A percentile compares a stretch with the other conserved stretches of the same genome.
Conservation (phyloP, 1,284 basidiomycete species). For the Mycena sp. region DNA sequence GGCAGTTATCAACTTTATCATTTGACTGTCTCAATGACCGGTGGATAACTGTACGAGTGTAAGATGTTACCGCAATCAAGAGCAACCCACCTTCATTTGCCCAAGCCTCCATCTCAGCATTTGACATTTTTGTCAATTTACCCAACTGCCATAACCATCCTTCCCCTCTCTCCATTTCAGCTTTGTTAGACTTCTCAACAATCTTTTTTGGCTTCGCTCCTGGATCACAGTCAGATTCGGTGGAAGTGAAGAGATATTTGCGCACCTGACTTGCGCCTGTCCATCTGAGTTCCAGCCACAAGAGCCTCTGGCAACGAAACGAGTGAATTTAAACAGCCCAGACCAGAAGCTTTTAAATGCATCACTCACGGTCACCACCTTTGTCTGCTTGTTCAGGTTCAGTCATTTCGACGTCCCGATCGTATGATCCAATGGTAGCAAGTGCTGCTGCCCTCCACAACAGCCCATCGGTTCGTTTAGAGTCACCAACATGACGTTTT, state of each 20-base stretch:
- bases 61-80: too few species aligned
- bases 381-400: not conserved
- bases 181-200: not conserved
- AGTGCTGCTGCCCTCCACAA: conserved; percentile 22
- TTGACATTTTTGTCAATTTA: conserved; percentile 6
- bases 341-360: not conserved
- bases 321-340: not conserved
- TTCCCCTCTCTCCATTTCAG: not conserved
- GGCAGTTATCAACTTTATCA: not conserved
- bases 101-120: conserved; percentile 19
- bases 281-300: conserved; percentile 19
- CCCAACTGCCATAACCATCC: conserved; percentile 21
- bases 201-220: not conserved
- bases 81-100: conserved; percentile 24
- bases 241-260: not conserved
- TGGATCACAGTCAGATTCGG: not conserved
- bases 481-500: too few species aligned
- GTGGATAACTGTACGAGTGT: conserved; percentile 7
- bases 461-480: too few species aligned
- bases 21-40: not conserved
- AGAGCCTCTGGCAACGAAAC: not conserved
- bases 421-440: not conserved
- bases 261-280: not conserved
- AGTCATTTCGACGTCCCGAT: not conserved
- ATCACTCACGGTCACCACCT: not conserved